A percentile compares a stretch with the other conserved stretches of the same genome.
Conservation (phyloP, 148 eudicot genomes). For the Persicaria maculosa region DNA sequence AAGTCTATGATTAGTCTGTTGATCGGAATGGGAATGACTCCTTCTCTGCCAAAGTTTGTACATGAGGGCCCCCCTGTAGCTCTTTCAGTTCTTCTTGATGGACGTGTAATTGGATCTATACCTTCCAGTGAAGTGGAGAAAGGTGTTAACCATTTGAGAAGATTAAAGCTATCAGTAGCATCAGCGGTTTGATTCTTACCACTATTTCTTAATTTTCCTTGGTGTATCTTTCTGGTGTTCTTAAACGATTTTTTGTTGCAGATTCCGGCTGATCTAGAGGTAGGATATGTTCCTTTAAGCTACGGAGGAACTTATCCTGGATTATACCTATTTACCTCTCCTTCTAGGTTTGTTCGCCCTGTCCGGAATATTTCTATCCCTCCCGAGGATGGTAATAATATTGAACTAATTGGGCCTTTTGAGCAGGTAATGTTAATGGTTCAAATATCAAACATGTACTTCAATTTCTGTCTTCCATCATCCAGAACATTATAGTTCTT, state of each 20-base stretch:
- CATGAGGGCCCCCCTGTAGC: conserved; percentile 84
- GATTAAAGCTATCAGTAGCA: conserved; percentile 59
- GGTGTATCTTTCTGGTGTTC: conserved; percentile 4
- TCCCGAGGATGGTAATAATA: conserved; percentile 42
- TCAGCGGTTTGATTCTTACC: conserved; percentile 40
- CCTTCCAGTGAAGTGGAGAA: conserved; percentile 50
- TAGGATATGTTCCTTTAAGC: conserved; percentile 91
- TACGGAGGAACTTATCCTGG: conserved; percentile 90
- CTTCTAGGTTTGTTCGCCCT: conserved; percentile 87
- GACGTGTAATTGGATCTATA: conserved; percentile 72
- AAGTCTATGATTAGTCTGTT: conserved; percentile 47
- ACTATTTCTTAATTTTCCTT: conserved; percentile 8
- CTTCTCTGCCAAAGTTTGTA: conserved; percentile 70
- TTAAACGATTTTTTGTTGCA: conserved; percentile 16
- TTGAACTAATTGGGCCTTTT: conserved; percentile 86
- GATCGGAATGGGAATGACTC: conserved; percentile 68
- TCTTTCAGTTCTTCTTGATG: conserved; percentile 83
- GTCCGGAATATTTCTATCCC: conserved; percentile 54
- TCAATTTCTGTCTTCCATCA: not conserved
- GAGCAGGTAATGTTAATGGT: conserved; percentile 56
- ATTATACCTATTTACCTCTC: conserved; percentile 71
- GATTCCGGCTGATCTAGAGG: conserved; percentile 90
- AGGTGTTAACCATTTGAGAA: conserved; percentile 64
- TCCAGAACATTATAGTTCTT: not conserved
- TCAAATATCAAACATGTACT: not conserved